Evolutionary conservation across 2,329 filamentous ascomycete genomes (phyloP), one percentile per base, ranked within the genome.

Genomic region (Didymella sp.): DNA sequence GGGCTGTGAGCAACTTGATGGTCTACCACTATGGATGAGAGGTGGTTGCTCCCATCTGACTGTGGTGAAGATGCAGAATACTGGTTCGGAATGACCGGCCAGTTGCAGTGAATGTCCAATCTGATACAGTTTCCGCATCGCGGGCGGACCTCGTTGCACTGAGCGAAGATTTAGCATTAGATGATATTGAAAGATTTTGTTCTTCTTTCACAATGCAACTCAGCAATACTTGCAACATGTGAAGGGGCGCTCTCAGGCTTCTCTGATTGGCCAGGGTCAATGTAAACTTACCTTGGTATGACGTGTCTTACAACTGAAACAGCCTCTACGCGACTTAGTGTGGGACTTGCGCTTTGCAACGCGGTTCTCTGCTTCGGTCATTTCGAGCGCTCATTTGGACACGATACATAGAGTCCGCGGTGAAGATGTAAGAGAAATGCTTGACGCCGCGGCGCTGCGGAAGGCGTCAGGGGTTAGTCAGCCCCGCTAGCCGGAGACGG

Each of bases 121-220:
- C 72, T 67, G 8, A 68, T 52, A 48, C 72, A 74, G 37, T 73
- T 73, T 6, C 58, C 64, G 44, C 72, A 74, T 37, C 67, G 63
- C 31, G 72, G 72, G 22, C 66, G 66, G 21, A 51, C 58, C 55
- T 74, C 72, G 44, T 72, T 71, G 48, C 72, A 74, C 71, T 74
- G 25, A 25, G 30, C 6, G 35, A n/a, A n/a, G 7, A 7, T 22
- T 46, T 24, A 60, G 42, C 21, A 28, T 31, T n/a, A 22, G 25
- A 47, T 38, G 17, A 22, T 11, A 13, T 21, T 4, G 9, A 22
- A 6, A 38, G 35, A n/a, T 21, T 9, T 38, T 11, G 4, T 13
- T 22, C 9, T 25, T 21, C 28, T 6, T 25, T n/a, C 17, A 37
- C 11, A 21, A 22, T 11, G 21, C 27, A 9, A 17, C 19, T 43